Conservation (phyloP, 495 filamentous ascomycete species). For the Lindgomyces ingoldianus region DNA sequence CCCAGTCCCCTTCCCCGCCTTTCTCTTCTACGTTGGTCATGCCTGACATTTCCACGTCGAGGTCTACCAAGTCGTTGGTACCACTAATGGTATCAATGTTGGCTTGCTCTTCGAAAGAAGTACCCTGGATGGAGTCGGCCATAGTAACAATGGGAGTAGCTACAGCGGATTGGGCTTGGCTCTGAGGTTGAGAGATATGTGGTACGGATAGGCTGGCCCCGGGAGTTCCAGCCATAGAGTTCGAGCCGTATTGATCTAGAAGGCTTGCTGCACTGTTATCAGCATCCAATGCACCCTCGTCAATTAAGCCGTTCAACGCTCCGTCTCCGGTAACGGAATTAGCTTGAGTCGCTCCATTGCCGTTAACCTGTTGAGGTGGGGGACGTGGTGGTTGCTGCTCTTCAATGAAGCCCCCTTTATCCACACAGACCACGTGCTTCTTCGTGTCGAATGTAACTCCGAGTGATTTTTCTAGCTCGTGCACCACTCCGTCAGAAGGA, state of each 20-base stretch:
- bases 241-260: slow-evolving; percentile 36
- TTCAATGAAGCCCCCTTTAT: slow-evolving; percentile 45
- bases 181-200: slow-evolving; percentile 29
- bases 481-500: slow-evolving; percentile 39
- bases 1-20: slow-evolving; percentile 56
- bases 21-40: slow-evolving; percentile 34
- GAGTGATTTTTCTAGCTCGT: slow-evolving; percentile 41
- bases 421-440: slow-evolving; percentile 42
- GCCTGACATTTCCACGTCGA: slow-evolving; percentile 40
- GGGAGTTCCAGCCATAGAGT: slow-evolving; percentile 34
- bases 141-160: slow-evolving; percentile 23
- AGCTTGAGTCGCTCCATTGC: slow-evolving; percentile 7
- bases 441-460: slow-evolving; percentile 37
- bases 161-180: slow-evolving; percentile 30
- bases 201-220: slow-evolving; percentile 29
- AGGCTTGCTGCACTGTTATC: slow-evolving; percentile 39
- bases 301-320: slow-evolving; percentile 15
- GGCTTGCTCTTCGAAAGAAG: slow-evolving; percentile 18
- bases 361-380: slow-evolving; percentile 27
- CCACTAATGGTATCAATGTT: slow-evolving; percentile 13
- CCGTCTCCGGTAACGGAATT: neutral
- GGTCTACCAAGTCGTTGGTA: slow-evolving; percentile 31
- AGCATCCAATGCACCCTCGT: slow-evolving; percentile 24
- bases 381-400: slow-evolving; percentile 30
- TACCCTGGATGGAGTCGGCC: neutral